These are phyloP conservation scores for Prunus mume DNA, from an alignment of 306 rosid species.

Conservation along the genomic window DNA sequence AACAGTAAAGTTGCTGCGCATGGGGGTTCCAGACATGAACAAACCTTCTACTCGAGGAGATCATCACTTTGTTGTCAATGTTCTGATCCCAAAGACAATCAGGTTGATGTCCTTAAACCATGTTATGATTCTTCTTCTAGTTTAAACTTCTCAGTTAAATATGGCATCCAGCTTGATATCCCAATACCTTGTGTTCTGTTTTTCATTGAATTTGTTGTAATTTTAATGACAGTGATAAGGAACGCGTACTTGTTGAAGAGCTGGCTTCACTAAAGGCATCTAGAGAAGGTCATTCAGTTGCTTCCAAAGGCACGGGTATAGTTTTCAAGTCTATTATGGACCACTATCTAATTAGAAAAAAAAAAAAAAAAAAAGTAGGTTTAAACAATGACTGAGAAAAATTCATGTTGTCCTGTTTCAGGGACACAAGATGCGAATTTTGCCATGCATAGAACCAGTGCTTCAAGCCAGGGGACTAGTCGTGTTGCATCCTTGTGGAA, in stretches of 20 bases:
- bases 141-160: not conserved
- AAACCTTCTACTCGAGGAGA: slow-evolving; percentile 79
- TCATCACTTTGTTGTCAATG: slow-evolving; percentile 79
- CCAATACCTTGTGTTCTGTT: not conserved
- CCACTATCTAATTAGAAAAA: not conserved
- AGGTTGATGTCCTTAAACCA: slow-evolving; percentile 46
- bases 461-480: slow-evolving; percentile 33
- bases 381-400: not conserved
- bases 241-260: slow-evolving; percentile 61
- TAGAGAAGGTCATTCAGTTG: slow-evolving; percentile 29
- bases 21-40: slow-evolving; percentile 85
- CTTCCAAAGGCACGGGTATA: slow-evolving; percentile 41
- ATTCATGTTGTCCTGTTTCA: slow-evolving; percentile 22
- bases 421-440: slow-evolving; percentile 38
- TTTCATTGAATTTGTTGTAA: slow-evolving; percentile 21
- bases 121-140: not conserved
- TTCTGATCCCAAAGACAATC: slow-evolving; percentile 71
- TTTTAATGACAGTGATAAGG: slow-evolving; percentile 43
- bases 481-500: slow-evolving; percentile 46
- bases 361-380: not conserved
- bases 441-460: slow-evolving; percentile 23
- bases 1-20: slow-evolving; percentile 51
- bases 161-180: slow-evolving; percentile 8
- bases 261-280: slow-evolving; percentile 61
- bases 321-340: slow-evolving; percentile 7